Evolutionary conservation across 2,329 filamentous ascomycete species (phyloP).

Genomic region (Sporothrix pseudoabietina): DNA sequence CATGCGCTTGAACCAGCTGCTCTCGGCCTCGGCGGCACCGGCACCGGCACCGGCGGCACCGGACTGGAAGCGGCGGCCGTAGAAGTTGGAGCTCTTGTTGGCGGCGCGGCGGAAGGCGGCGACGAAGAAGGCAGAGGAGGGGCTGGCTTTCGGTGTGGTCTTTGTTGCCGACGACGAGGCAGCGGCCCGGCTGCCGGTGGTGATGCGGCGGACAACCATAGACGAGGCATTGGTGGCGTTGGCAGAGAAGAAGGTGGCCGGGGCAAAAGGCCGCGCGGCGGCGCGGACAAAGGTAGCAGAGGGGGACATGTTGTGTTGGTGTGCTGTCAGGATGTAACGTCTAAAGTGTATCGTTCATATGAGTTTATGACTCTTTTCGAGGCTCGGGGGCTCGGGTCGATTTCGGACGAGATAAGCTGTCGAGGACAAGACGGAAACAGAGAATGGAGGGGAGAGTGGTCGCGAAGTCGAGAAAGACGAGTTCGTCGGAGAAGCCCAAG

Average conservation of each 20-base stretch:
- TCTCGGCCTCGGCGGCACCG: slow-evolving; percentile 48
- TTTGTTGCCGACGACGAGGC: slow-evolving; percentile 12
- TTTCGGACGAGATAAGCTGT: slow-evolving; percentile 3
- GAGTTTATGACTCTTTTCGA: slow-evolving; percentile 2
- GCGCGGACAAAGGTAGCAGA: slow-evolving; percentile 56
- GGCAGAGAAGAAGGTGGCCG: slow-evolving; percentile 54
- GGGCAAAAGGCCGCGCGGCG: slow-evolving; percentile 57
- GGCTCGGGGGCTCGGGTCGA: slow-evolving; percentile 11
- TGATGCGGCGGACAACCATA: slow-evolving; percentile 29
- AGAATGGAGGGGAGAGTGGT: slow-evolving; percentile 6
- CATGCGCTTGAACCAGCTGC: slow-evolving; percentile 72
- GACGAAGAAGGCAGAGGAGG: slow-evolving; percentile 37
- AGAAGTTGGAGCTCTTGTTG: slow-evolving; percentile 41
- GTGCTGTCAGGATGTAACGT: not conserved
- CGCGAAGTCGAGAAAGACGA: not conserved
- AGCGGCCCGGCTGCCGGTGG: slow-evolving; percentile 27
- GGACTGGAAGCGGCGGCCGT: slow-evolving; percentile 64
- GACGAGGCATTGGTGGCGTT: slow-evolving; percentile 39
- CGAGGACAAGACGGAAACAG: not conserved
- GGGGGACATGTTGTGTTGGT: slow-evolving; percentile 45
- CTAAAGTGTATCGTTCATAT: not conserved
- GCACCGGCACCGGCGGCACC: slow-evolving; percentile 29
- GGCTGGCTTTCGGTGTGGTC: not conserved
- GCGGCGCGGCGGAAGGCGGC: slow-evolving; percentile 54
- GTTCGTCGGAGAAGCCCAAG: not conserved